Conservation (phyloP, 768 basidiomycete species). For the Psilocybe azurescens region DNA sequence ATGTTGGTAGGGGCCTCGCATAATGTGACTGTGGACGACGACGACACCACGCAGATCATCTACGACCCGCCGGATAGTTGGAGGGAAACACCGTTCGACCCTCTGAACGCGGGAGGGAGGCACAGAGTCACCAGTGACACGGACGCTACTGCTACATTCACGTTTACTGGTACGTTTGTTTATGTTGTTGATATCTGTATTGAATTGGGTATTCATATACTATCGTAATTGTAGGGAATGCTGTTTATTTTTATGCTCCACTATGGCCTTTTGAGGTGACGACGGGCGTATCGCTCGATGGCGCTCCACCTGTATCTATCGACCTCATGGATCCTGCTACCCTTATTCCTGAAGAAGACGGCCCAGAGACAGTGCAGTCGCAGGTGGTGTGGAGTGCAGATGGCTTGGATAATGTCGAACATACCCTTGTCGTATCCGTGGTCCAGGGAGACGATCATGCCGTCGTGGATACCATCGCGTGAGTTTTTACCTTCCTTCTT, state of each 20-base stretch:
- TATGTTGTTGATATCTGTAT: not conserved
- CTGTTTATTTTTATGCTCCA: conserved; percentile 29
- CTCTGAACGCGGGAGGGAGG: conserved; percentile 20
- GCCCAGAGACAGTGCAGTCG: conserved; percentile 20
- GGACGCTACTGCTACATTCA: conserved; percentile 24
- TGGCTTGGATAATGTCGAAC: conserved; percentile 21
- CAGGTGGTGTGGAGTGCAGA: conserved; percentile 22
- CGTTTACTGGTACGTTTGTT: conserved; percentile 25
- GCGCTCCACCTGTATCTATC: conserved; percentile 7
- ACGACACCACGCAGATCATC: conserved; percentile 18
- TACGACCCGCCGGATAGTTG: conserved; percentile 22
- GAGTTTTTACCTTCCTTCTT: conserved; percentile 4
- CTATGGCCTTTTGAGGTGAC: conserved; percentile 28
- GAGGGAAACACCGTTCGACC: conserved; percentile 20
- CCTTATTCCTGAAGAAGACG: conserved; percentile 13
- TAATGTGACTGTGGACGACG: conserved; percentile 29
- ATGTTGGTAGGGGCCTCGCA: conserved; percentile 7
- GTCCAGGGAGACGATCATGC: conserved; percentile 24
- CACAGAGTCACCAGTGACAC: conserved; percentile 24
- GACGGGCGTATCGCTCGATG: conserved; percentile 29
- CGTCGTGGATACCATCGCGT: conserved; percentile 27
- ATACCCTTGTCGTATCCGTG: conserved; percentile 27
- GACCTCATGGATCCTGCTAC: conserved; percentile 22
- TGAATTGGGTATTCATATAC: not conserved
- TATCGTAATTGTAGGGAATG: conserved; percentile 22